Percentiles rank a stretch among this genome's conserved stretches.
Conservation (phyloP, 2,329 filamentous ascomycete species). For the Exophiala bonariae region DNA sequence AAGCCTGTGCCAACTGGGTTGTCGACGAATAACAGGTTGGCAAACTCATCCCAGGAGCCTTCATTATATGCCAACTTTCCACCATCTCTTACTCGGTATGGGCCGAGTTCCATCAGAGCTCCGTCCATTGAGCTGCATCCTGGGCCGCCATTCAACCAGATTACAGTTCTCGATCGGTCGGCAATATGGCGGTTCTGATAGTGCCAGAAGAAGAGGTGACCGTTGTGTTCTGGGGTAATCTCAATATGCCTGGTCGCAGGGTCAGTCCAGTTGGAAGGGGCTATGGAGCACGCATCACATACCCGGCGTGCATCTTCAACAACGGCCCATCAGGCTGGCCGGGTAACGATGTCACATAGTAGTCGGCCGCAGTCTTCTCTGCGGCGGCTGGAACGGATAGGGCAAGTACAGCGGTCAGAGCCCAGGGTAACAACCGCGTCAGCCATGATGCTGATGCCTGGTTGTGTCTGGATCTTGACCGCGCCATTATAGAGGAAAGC, state of each 20-base stretch:
- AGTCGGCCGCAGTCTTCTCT: constrained; percentile 73
- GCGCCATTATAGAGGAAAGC: constrained; percentile 3
- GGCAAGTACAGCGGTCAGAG: constrained; percentile 11
- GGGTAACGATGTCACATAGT: constrained; percentile 82
- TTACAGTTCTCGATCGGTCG: constrained; percentile 82
- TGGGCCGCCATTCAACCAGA: constrained; percentile 96
- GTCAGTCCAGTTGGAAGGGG: constrained; percentile 1
- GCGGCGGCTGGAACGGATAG: constrained; percentile 30
- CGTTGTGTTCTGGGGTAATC: constrained; percentile 78
- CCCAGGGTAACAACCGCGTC: constrained; percentile 9
- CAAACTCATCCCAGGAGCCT: constrained; percentile 98
- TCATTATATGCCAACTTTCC: constrained; percentile 75
- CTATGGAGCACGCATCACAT: constrained; percentile 38
- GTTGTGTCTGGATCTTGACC: neutral
- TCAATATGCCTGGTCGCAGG: constrained; percentile 74
- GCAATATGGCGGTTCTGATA: constrained; percentile 95
- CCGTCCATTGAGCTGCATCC: constrained; percentile 98
- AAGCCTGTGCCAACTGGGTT: constrained; percentile 96
- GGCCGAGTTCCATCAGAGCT: constrained; percentile 92
- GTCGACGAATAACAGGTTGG: constrained; percentile 94
- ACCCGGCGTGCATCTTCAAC: constrained; percentile 98
- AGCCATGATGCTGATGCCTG: constrained; percentile 10
- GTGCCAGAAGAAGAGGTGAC: constrained; percentile 98
- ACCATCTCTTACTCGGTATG: constrained; percentile 79
- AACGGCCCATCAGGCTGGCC: constrained; percentile 76